A percentile compares a stretch with the other conserved stretches of the same genome.
Conservation (phyloP, 441 rosid species). For the Theobroma grandiflorum region DNA sequence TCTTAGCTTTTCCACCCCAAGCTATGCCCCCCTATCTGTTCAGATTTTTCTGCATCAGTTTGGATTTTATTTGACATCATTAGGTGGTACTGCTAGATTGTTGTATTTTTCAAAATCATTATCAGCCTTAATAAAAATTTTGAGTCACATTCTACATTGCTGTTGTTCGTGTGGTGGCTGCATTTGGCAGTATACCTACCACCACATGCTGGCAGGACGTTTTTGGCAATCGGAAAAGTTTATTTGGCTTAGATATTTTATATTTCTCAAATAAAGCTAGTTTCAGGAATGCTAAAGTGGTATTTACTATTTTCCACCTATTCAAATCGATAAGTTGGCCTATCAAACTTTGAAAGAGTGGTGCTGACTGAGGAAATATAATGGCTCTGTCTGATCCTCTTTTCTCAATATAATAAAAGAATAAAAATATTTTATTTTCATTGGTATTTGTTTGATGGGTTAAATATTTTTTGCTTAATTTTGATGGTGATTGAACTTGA, state of each 20-base stretch:
- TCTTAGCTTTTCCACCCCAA: conserved; percentile 3
- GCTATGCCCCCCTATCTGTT: conserved; percentile 14
- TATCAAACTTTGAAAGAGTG: conserved; percentile 16
- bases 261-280: not conserved
- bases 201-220: not conserved
- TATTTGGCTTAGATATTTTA: not conserved
- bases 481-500: not conserved
- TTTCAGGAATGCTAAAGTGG: not conserved
- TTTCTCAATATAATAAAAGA: not conserved
- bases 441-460: not conserved
- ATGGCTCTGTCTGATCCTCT: not conserved
- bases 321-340: not conserved
- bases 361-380: not conserved
- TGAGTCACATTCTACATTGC: not conserved
- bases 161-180: not conserved
- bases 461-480: not conserved
- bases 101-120: conserved; percentile 7
- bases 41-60: not conserved
- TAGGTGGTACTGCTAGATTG: conserved; percentile 12
- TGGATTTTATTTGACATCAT: conserved; percentile 16
- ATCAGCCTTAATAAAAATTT: conserved; percentile 4
- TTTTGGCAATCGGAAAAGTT: not conserved
- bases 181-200: conserved; percentile 7
- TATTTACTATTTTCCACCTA: not conserved
- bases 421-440: not conserved